These are phyloP conservation scores for Leishmania guyanensis DNA, from an alignment of 208 protist species.

Conservation along the genomic window DNA sequence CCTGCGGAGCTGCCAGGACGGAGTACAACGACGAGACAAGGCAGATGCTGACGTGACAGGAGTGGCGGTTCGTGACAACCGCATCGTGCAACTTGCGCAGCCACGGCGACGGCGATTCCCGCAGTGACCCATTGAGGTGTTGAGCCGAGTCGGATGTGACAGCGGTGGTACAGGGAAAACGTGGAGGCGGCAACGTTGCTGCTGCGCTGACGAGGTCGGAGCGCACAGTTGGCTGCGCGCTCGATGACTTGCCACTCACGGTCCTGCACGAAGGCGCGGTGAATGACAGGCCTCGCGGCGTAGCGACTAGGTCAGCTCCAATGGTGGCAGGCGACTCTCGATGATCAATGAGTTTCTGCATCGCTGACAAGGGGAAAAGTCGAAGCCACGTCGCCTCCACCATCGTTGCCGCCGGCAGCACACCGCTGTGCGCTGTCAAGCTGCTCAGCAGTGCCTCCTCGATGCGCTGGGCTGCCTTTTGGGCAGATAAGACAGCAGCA, in stretches of 20 bases:
- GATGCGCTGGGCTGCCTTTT: neutral
- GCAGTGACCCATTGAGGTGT: conserved; percentile 7
- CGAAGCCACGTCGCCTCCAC: conserved; percentile 32
- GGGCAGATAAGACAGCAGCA: neutral
- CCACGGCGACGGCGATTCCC: conserved; percentile 15
- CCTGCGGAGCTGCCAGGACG: neutral
- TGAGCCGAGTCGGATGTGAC: neutral
- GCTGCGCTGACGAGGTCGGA: neutral
- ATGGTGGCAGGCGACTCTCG: neutral
- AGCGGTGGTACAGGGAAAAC: too few relatives aligned
- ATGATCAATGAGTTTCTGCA: neutral
- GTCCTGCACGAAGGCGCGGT: neutral
- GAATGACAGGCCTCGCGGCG: neutral
- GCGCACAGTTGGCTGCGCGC: neutral
- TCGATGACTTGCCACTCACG: neutral
- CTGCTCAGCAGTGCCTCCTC: conserved; percentile 22
- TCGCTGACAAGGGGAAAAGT: conserved; percentile 9
- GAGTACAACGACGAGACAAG: conserved; percentile 4
- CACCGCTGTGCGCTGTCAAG: neutral
- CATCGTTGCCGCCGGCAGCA: conserved; percentile 15
- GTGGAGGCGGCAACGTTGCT: neutral
- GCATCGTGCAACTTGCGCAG: conserved; percentile 10
- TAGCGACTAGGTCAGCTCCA: neutral
- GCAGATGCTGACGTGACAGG: neutral
- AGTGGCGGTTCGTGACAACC: conserved; percentile 6